phyloP scores from a whole-genome alignment of 495 filamentous ascomycete species.

The Annulohypoxylon maeteangense region DNA sequence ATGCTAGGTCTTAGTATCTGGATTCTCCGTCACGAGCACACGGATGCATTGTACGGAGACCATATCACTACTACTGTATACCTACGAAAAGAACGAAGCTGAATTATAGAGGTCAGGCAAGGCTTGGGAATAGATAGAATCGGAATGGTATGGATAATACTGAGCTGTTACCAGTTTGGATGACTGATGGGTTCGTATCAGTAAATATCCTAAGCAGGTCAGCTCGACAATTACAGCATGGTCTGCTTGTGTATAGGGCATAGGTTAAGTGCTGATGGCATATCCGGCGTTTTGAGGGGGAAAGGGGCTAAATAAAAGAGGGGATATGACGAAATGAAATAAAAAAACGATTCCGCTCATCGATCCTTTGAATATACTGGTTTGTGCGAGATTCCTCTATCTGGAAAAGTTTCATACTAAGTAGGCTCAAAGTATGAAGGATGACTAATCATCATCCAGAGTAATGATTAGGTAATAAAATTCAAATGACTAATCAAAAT shows the following conservation, averaged over 20 bases:
- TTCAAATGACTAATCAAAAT: too few relatives aligned
- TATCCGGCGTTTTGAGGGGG: slow-evolving; percentile 12
- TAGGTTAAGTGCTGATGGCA: slow-evolving; percentile 6
- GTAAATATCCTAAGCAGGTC: neutral
- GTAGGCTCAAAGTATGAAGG: neutral
- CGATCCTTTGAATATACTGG: neutral
- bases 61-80: slow-evolving; percentile 25
- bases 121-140: slow-evolving; percentile 11
- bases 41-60: neutral
- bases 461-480: too few relatives aligned
- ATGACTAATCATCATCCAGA: too few relatives aligned
- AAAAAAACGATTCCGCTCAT: neutral
- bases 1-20: neutral
- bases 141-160: neutral
- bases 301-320: neutral
- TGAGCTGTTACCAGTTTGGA: neutral
- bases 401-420: neutral
- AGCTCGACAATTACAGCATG: neutral
- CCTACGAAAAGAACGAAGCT: slow-evolving; percentile 13
- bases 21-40: neutral
- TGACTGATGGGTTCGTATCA: neutral
- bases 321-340: neutral
- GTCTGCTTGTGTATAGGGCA: slow-evolving; percentile 4
- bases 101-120: neutral
- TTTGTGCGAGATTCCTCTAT: neutral